phyloP scores from a whole-genome alignment of 257 asterid genomes.

The Asclepias syriaca region DNA sequence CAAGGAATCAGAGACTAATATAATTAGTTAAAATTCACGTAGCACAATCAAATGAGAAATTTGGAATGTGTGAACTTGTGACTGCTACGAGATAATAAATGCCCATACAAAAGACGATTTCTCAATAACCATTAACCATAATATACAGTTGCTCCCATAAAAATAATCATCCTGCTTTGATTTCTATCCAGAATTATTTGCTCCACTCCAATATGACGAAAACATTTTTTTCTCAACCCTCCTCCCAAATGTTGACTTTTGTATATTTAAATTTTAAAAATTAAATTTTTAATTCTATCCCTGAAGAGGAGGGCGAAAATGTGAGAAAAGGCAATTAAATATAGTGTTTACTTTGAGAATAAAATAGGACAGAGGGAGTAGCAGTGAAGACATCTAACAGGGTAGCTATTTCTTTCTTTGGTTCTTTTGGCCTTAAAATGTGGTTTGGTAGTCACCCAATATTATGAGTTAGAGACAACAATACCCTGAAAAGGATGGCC shows the following conservation, averaged over 20 bases:
- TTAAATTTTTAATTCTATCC: too few species aligned
- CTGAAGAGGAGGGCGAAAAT: too few species aligned
- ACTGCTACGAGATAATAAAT: neutral
- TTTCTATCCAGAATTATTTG: too few species aligned
- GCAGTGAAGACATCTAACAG: neutral
- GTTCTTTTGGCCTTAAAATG: neutral
- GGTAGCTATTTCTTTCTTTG: neutral
- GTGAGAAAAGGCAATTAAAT: too few species aligned
- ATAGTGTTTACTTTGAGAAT: too few species aligned
- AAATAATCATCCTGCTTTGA: too few species aligned
- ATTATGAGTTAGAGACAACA: neutral
- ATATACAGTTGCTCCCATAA: neutral
- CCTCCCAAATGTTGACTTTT: too few species aligned
- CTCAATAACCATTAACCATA: neutral
- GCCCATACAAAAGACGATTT: neutral
- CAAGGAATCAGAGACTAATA: neutral
- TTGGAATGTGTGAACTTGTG: neutral
- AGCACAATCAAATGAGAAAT: neutral
- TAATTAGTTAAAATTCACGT: neutral
- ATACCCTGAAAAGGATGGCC: neutral
- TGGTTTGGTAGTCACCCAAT: too few species aligned
- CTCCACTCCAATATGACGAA: too few species aligned
- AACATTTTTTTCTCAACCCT: too few species aligned
- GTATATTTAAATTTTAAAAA: too few species aligned
- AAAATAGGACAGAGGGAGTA: too few species aligned